A percentile compares a stretch with the other conserved stretches of the same genome.
These are phyloP conservation scores for Albifimbria verrucaria DNA, from an alignment of 2,329 filamentous ascomycete genomes.

Conservation along the genomic window DNA sequence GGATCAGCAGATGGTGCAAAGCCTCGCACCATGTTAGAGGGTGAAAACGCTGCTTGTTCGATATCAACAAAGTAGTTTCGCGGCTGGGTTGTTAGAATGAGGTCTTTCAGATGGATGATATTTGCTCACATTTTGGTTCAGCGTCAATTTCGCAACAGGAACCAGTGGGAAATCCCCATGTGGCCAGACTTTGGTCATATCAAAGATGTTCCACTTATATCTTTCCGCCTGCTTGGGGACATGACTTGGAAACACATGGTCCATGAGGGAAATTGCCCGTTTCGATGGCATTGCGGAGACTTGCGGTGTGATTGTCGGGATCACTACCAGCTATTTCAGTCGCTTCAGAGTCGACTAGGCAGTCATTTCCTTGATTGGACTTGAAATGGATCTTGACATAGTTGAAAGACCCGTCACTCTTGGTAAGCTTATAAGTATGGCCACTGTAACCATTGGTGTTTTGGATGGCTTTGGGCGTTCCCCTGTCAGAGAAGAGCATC, in stretches of 20 bases:
- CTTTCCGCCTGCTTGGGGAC: conserved; percentile 45
- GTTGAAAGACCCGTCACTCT: neutral
- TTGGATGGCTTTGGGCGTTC: neutral
- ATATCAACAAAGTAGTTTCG: conserved; percentile 50
- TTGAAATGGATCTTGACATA: conserved; percentile 4
- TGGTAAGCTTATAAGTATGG: neutral
- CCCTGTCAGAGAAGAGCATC: neutral
- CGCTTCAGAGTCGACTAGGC: neutral
- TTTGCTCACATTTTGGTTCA: conserved; percentile 44
- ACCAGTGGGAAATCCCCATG: conserved; percentile 45
- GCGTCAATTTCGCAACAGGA: conserved; percentile 45
- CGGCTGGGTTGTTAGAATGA: too few relatives aligned
- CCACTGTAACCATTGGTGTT: neutral
- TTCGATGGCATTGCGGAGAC: conserved; percentile 13
- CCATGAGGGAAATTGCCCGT: conserved; percentile 47
- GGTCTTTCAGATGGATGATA: too few relatives aligned
- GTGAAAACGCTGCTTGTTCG: conserved; percentile 49
- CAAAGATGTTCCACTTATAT: conserved; percentile 49
- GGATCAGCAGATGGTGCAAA: conserved; percentile 45
- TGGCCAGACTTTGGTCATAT: conserved; percentile 54
- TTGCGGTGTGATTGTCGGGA: conserved; percentile 8
- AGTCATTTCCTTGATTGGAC: neutral
- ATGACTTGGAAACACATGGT: conserved; percentile 51
- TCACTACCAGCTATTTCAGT: neutral
- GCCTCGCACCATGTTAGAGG: conserved; percentile 46